phyloP scores from a whole-genome alignment of 805 yeast species.

The Saccharomycopsis capsularis region DNA sequence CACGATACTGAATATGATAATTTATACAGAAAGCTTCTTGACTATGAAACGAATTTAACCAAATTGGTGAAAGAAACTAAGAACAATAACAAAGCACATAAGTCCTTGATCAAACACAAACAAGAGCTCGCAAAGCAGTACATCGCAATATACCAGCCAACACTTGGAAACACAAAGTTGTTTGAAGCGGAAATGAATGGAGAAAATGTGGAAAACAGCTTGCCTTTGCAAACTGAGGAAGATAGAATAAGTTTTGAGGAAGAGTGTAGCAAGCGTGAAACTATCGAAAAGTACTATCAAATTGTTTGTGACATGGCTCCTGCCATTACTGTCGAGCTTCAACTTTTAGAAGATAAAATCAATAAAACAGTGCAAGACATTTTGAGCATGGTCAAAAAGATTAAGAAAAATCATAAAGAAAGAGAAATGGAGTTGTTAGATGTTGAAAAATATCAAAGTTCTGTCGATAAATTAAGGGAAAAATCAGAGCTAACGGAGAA shows the following conservation, averaged over 20 bases:
- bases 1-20: conserved; percentile 14
- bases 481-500: conserved; percentile 11
- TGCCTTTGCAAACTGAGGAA: conserved; percentile 4
- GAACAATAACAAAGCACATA: conserved; percentile 11
- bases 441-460: conserved; percentile 14
- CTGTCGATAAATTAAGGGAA: conserved; percentile 13
- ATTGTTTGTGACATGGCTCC: conserved; percentile 17
- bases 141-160: conserved; percentile 3
- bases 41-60: conserved; percentile 6
- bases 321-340: conserved; percentile 16
- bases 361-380: conserved; percentile 14
- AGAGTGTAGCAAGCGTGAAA: conserved; percentile 3
- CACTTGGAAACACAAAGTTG: conserved; percentile 1
- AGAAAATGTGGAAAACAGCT: neutral
- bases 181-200: too few relatives aligned
- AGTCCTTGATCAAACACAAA: conserved; percentile 9
- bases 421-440: conserved; percentile 20
- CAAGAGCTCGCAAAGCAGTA: conserved; percentile 17
- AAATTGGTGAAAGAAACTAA: conserved; percentile 9
- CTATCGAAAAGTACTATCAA: conserved; percentile 12
- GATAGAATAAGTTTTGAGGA: conserved; percentile 5
- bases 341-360: conserved; percentile 16
- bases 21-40: conserved; percentile 1
- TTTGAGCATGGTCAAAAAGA: conserved; percentile 16
- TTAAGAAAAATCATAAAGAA: conserved; percentile 11